Base-by-base conservation (phyloP, 2,329 filamentous ascomycete species). In the Nigrospora sphaerica region DNA sequence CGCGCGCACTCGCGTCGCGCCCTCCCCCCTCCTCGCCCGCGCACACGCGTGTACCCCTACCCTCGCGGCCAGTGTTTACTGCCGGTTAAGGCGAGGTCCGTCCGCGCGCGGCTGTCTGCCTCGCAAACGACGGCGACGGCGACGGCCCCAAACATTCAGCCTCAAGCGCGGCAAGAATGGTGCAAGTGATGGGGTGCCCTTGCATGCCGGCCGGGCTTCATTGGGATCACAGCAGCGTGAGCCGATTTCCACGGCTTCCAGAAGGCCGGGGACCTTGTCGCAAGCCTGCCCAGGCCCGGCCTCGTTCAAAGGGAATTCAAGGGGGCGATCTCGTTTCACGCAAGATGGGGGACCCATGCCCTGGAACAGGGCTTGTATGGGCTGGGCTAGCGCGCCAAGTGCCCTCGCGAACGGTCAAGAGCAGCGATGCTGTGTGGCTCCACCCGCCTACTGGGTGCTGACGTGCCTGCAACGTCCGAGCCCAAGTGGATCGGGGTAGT, bases 261-360 rank as follows among this genome's bases (percentile, higher is more conserved):
- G 66, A 70, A 69, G 62, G 60, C 58, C 56, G 57, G 54, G 60
- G 59, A 62, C 62, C 49, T 50, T 65, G 65, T 70, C 65, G 67
- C 69, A 72, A 69, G 64, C 66, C 62, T 69, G 64, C 55, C 68
- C 61, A 57, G 62, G 66, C 62, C 62, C 64, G 64, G 66, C 68
- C 64, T 65, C 58, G 60, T 49, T 50, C 53, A 54, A 54, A 60
- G 61, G 70, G 65, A 69, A 70, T 71, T 69, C 56, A 71, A 75
- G 68, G 73, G 68, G 63, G 54, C 47, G 43, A 56, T 66, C 60
- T 62, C 70, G 74, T 77, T 77, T 77, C 74, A 77, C 69, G 65
- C 72, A 57, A 58, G 64, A 62, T 66, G 62, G 60, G 70, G 68
- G 62, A 53, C 51, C 52, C 53, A 54, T 58, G 58, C 57, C 60